Conservation (phyloP, 768 basidiomycete genomes). For the Tylopilus plumbeoviolaceoides region DNA sequence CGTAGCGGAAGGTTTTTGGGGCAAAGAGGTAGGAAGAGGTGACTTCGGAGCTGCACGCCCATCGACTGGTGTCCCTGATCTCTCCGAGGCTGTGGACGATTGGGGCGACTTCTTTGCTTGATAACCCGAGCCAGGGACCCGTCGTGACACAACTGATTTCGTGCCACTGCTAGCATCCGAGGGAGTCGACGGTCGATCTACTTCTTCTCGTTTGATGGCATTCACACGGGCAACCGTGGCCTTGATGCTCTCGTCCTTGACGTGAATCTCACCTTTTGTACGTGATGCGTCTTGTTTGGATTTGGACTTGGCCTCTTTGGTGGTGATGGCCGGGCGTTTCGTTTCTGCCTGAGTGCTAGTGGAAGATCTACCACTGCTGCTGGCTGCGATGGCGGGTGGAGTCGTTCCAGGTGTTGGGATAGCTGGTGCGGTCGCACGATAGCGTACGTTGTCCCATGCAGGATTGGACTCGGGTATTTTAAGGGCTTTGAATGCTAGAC, state of each 20-base stretch:
- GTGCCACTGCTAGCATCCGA: conserved; percentile 8
- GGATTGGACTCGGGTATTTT: conserved; percentile 58
- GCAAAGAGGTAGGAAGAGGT: conserved; percentile 30
- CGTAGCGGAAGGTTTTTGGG: conserved; percentile 33
- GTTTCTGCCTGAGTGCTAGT: conserved; percentile 28
- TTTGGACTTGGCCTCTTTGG: conserved; percentile 45
- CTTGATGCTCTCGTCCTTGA: conserved; percentile 35
- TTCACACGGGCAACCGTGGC: conserved; percentile 29
- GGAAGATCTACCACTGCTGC: conserved; percentile 21
- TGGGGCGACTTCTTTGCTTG: conserved; percentile 35
- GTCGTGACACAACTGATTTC: conserved; percentile 28
- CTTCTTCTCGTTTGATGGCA: conserved; percentile 27
- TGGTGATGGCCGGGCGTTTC: conserved; percentile 44
- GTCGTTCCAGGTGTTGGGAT: conserved; percentile 11
- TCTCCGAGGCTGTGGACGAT: conserved; percentile 19
- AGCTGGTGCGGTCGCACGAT: conserved; percentile 21
- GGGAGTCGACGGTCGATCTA: conserved; percentile 19
- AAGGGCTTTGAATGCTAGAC: conserved; percentile 43
- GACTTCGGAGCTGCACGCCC: conserved; percentile 24
- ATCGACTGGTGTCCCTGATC: conserved; percentile 26
- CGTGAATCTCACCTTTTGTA: conserved; percentile 35
- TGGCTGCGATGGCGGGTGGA: conserved; percentile 17
- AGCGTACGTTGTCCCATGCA: conserved; percentile 55
- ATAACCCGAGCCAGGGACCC: conserved; percentile 49
- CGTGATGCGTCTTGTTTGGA: conserved; percentile 22